A percentile compares a stretch with the other conserved stretches of the same genome.
Evolutionary conservation across 177 flowering plant species (phyloP).

Genomic region (Vitis hybrid): DNA sequence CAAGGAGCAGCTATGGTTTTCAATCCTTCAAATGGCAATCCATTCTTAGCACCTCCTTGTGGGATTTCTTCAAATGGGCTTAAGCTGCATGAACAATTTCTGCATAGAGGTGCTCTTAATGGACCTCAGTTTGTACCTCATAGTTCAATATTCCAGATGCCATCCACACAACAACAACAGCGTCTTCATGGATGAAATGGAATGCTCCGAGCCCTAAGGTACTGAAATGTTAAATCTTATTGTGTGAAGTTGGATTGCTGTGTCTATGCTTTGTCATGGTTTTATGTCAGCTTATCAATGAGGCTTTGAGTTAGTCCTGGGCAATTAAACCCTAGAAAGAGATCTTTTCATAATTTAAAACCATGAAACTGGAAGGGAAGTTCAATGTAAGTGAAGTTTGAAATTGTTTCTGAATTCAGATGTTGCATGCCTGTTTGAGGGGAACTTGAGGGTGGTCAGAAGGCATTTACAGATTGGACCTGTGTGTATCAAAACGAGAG

Average conservation of each 20-base stretch:
- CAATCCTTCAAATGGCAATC: constrained; percentile 30
- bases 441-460: constrained; percentile 5
- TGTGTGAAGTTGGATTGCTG: constrained; percentile 8
- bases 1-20: constrained; percentile 29
- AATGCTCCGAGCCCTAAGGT: constrained; percentile 5
- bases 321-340: constrained; percentile 6
- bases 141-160: constrained; percentile 36
- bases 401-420: constrained; percentile 3
- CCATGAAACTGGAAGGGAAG: constrained; percentile 6
- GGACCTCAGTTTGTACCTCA: constrained; percentile 46
- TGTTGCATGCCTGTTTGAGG: not conserved
- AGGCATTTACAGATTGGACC: not conserved
- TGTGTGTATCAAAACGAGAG: not conserved
- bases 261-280: constrained; percentile 3
- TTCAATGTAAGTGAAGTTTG: constrained; percentile 9
- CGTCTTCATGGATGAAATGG: constrained; percentile 2
- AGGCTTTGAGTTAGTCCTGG: constrained; percentile 6
- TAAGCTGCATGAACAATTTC: constrained; percentile 38
- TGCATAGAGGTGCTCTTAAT: constrained; percentile 28
- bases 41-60: constrained; percentile 35
- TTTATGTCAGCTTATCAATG: constrained; percentile 18
- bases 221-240: not conserved
- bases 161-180: constrained; percentile 33
- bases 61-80: constrained; percentile 42
- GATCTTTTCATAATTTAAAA: constrained; percentile 9